phyloP scores from a whole-genome alignment of 768 basidiomycete genomes.

The Mycena vitilis region DNA sequence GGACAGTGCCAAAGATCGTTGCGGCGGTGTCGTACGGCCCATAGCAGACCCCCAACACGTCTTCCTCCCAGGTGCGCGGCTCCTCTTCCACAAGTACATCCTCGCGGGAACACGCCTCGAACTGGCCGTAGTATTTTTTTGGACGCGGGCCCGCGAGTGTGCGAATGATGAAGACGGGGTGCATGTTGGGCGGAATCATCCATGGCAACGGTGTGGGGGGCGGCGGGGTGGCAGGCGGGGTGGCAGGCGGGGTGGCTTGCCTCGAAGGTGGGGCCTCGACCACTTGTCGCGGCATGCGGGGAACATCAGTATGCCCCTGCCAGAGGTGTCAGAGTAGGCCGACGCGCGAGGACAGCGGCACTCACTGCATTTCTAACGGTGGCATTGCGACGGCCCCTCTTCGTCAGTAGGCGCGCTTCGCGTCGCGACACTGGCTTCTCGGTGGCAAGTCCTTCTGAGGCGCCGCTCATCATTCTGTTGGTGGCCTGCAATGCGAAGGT shows the following conservation, averaged over 20 bases:
- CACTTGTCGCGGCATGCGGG: too few species aligned
- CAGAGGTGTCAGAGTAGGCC: background rate
- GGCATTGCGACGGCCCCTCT: background rate
- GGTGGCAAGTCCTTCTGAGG: background rate
- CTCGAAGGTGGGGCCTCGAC: too few species aligned
- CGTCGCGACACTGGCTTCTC: constrained; percentile 10
- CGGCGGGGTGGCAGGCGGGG: background rate
- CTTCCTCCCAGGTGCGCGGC: constrained; percentile 11
- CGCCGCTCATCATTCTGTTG: background rate
- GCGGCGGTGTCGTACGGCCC: background rate
- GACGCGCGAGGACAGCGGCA: background rate
- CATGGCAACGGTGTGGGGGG: background rate
- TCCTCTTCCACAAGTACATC: constrained; percentile 11
- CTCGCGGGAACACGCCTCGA: constrained; percentile 18
- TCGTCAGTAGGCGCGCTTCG: background rate
- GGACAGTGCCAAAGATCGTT: background rate
- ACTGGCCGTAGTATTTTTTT: constrained; percentile 6
- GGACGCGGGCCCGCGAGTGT: constrained; percentile 5
- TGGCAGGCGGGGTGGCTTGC: background rate
- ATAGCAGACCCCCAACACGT: constrained; percentile 15
- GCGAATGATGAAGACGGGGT: constrained; percentile 15
- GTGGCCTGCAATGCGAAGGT: constrained; percentile 1
- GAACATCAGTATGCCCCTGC: too few species aligned
- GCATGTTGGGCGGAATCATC: background rate
- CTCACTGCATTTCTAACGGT: background rate